Percentiles rank a stretch among this genome's conserved stretches.
Evolutionary conservation across 2,329 filamentous ascomycete genomes (phyloP).

Genomic region (Fusarium falciforme): DNA sequence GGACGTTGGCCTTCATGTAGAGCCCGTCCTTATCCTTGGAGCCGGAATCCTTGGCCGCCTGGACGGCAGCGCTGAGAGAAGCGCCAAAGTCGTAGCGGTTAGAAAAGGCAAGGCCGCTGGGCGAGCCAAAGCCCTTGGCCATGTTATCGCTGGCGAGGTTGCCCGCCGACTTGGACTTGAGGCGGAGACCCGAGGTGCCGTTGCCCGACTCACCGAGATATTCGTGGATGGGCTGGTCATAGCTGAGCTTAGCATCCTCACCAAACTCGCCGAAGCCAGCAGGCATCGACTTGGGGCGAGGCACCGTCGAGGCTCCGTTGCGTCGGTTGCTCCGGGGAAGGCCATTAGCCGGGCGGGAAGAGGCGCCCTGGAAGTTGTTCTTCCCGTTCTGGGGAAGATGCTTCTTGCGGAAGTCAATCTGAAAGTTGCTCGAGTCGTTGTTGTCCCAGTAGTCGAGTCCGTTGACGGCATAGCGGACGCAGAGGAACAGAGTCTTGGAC

Average conservation of each 20-base stretch:
- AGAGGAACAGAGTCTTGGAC: slow-evolving; percentile 91
- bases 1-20: slow-evolving; percentile 64
- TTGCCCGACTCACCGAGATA: slow-evolving; percentile 72
- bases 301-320: slow-evolving; percentile 51
- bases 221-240: slow-evolving; percentile 70
- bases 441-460: slow-evolving; percentile 96
- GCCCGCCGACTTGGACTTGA: slow-evolving; percentile 76
- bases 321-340: slow-evolving; percentile 77
- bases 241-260: slow-evolving; percentile 67
- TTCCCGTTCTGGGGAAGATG: slow-evolving; percentile 71
- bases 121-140: slow-evolving; percentile 61
- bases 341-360: slow-evolving; percentile 62
- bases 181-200: slow-evolving; percentile 67
- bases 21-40: slow-evolving; percentile 70
- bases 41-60: slow-evolving; percentile 73
- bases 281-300: slow-evolving; percentile 66
- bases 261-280: slow-evolving; percentile 79
- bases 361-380: slow-evolving; percentile 62
- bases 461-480: slow-evolving; percentile 86
- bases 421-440: slow-evolving; percentile 88
- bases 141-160: slow-evolving; percentile 74
- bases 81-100: slow-evolving; percentile 96
- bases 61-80: slow-evolving; percentile 87
- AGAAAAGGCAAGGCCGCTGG: slow-evolving; percentile 81
- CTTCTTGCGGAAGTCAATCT: slow-evolving; percentile 92